These are phyloP conservation scores for Apiospora koreana DNA, from an alignment of 2,329 filamentous ascomycete species.

Conservation along the genomic window DNA sequence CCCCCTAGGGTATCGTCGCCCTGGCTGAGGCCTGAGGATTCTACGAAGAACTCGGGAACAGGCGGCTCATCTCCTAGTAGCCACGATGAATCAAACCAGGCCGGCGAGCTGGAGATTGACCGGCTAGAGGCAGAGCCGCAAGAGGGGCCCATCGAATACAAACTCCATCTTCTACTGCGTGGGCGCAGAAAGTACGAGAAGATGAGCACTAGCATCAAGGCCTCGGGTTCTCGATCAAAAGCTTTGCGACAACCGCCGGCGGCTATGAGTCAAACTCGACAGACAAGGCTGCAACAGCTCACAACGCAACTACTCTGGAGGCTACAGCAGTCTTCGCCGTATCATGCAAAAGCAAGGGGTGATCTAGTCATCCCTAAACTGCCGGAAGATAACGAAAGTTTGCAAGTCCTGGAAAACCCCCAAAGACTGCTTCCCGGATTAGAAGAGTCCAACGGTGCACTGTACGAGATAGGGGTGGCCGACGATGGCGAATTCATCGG, in stretches of 20 bases:
- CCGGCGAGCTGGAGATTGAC: constrained; percentile 44
- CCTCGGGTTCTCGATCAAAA: constrained; percentile 31
- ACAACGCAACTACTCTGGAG: constrained; percentile 96
- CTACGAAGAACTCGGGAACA: constrained; percentile 34
- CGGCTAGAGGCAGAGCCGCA: constrained; percentile 89
- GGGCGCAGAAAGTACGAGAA: constrained; percentile 72
- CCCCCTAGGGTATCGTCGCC: constrained; percentile 87
- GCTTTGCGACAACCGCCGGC: constrained; percentile 23
- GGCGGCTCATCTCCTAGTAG: constrained; percentile 36
- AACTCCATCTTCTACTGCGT: constrained; percentile 84
- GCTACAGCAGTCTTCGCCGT: constrained; percentile 89
- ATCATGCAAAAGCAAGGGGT: constrained; percentile 78
- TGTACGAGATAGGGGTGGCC: constrained; percentile 95
- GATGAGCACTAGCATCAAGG: constrained; percentile 60
- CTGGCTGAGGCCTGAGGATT: constrained; percentile 68
- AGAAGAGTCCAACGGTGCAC: constrained; percentile 87
- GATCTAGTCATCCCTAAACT: constrained; percentile 75
- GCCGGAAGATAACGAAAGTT: constrained; percentile 60
- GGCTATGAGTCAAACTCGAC: constrained; percentile 68
- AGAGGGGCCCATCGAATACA: constrained; percentile 94
- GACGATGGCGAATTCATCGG: constrained; percentile 93
- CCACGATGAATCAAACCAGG: constrained; percentile 25
- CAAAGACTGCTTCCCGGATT: constrained; percentile 72
- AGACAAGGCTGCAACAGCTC: constrained; percentile 83
- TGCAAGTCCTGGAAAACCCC: constrained; percentile 48